Percentiles rank a stretch among this genome's conserved stretches.
phyloP scores from a whole-genome alignment of 2,329 filamentous ascomycete genomes.

The Penicillium digitatum region DNA sequence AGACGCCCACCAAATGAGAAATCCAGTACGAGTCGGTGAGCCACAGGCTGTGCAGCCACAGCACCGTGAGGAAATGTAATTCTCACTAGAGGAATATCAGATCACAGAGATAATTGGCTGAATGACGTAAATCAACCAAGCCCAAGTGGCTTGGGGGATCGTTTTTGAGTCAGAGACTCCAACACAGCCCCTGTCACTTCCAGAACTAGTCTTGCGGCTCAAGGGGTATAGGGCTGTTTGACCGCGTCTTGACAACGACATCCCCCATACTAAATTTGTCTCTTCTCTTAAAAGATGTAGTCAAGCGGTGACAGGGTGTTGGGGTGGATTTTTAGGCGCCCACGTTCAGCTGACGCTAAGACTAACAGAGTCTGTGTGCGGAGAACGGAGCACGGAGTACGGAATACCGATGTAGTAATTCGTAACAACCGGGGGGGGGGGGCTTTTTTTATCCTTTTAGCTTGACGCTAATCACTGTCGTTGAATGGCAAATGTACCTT shows the following conservation, averaged over 20 bases:
- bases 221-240: not conserved
- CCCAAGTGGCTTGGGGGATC: not conserved
- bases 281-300: not conserved
- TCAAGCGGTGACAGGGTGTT: not conserved
- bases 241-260: not conserved
- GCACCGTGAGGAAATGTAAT: not conserved
- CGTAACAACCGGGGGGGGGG: not conserved
- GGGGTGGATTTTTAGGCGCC: constrained; percentile 18
- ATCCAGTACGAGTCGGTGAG: not conserved
- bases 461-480: not conserved
- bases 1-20: not conserved
- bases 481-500: not conserved
- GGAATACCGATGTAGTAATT: not conserved
- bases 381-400: not conserved
- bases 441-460: not conserved
- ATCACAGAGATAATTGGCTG: not conserved
- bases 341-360: constrained; percentile 23
- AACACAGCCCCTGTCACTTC: not conserved
- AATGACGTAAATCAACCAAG: not conserved
- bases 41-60: not conserved
- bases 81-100: not conserved
- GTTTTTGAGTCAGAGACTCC: not conserved
- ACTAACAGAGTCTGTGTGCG: not conserved
- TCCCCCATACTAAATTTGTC: not conserved
- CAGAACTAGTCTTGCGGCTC: not conserved